Evolutionary conservation across 2,329 filamentous ascomycete species (phyloP).

Genomic region (Colletotrichum sp.): DNA sequence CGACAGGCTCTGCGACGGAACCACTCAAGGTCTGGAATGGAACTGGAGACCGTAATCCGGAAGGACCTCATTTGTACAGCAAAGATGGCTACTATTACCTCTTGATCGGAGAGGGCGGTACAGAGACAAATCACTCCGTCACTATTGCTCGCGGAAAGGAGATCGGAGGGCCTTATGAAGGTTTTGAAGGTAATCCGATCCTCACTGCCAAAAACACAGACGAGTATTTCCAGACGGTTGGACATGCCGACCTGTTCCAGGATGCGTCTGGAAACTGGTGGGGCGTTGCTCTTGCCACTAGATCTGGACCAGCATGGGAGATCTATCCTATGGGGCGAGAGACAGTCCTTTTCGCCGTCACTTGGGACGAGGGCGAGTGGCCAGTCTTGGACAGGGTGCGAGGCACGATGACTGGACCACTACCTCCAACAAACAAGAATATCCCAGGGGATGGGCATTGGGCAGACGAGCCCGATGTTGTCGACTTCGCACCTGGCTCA

Average conservation of each 20-base stretch:
- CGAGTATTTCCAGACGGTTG: conserved; percentile 46
- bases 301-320: conserved; percentile 44
- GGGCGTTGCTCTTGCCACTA: conserved; percentile 50
- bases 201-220: conserved; percentile 43
- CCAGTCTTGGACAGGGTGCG: conserved; percentile 46
- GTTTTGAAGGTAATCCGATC: conserved; percentile 46
- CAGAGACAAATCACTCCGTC: conserved; percentile 42
- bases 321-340: conserved; percentile 61
- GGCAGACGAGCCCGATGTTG: conserved; percentile 44
- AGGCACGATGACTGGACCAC: conserved; percentile 46
- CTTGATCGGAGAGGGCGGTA: conserved; percentile 58
- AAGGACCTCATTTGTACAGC: conserved; percentile 59
- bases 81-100: conserved; percentile 58
- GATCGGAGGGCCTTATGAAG: conserved; percentile 48
- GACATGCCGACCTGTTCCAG: conserved; percentile 51
- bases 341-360: conserved; percentile 51
- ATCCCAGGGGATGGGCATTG: conserved; percentile 45
- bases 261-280: conserved; percentile 55
- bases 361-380: conserved; percentile 54
- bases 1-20: conserved; percentile 35
- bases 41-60: conserved; percentile 44
- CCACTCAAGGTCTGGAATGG: conserved; percentile 47
- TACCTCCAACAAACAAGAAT: conserved; percentile 35
- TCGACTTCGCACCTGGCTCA: conserved; percentile 45
- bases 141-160: conserved; percentile 45